Conservation (phyloP, 306 rosid genomes). For the Prunus fruticosa region DNA sequence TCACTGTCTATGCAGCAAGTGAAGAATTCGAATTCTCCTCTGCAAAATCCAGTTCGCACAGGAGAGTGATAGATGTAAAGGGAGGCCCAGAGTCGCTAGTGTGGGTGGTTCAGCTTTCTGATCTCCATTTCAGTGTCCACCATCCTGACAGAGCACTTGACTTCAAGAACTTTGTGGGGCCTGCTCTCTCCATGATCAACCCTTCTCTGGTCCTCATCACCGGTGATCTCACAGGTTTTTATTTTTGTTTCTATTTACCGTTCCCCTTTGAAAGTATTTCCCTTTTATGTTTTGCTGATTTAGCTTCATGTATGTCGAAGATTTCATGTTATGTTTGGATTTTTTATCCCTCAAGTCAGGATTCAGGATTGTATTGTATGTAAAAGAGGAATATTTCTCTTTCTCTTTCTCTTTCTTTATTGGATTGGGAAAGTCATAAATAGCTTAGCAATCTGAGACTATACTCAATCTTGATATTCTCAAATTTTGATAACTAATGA, state of each 20-base stretch:
- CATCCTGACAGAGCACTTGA: conserved; percentile 75
- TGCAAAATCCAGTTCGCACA: neutral
- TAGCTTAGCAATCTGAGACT: neutral
- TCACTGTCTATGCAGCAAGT: neutral
- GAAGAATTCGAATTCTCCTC: neutral
- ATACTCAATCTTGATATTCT: neutral
- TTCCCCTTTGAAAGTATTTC: too few species aligned
- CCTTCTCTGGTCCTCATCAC: conserved; percentile 95
- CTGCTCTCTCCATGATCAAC: conserved; percentile 79
- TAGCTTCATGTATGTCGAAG: too few species aligned
- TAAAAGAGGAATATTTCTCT: too few species aligned
- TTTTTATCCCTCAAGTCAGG: too few species aligned
- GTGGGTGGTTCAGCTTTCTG: conserved; percentile 95
- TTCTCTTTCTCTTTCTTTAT: too few species aligned
- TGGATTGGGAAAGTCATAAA: neutral
- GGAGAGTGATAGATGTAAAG: conserved; percentile 29
- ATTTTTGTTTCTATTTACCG: neutral
- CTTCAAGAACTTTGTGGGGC: conserved; percentile 49
- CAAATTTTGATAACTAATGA: neutral
- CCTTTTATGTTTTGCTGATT: too few species aligned
- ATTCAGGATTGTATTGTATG: too few species aligned
- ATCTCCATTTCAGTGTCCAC: conserved; percentile 95
- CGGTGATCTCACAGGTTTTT: conserved; percentile 88
- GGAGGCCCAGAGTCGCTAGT: conserved; percentile 63
- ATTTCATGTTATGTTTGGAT: too few species aligned